phyloP scores from a whole-genome alignment of 1,284 basidiomycete species.

The Schizophyllum commune region DNA sequence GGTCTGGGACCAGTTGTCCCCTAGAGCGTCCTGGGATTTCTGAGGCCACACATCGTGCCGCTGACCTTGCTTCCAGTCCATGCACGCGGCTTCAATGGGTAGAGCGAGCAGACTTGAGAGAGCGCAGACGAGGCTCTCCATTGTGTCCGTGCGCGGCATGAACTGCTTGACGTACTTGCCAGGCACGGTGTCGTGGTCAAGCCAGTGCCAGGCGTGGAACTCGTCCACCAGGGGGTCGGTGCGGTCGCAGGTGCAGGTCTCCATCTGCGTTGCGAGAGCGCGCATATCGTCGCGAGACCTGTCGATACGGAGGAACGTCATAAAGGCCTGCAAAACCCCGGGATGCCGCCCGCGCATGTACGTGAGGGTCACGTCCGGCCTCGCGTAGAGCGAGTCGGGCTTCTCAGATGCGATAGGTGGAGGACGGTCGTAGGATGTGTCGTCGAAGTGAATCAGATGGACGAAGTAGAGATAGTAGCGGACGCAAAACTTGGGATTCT shows the following conservation, averaged over 20 bases:
- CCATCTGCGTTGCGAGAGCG: conserved; percentile 7
- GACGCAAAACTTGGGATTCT: conserved; percentile 8
- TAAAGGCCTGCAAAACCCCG: conserved; percentile 1
- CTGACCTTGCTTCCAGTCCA: neutral
- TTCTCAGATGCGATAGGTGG: conserved; percentile 4
- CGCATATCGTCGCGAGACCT: conserved; percentile 8
- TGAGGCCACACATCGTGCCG: conserved; percentile 1
- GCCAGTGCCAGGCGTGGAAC: conserved; percentile 9
- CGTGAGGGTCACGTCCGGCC: neutral
- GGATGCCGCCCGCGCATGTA: neutral
- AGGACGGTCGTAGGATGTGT: conserved; percentile 5
- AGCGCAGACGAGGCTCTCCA: conserved; percentile 6
- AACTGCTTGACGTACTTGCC: conserved; percentile 3
- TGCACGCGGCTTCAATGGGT: neutral
- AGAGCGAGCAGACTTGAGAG: conserved; percentile 4
- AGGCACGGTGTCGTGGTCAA: conserved; percentile 1
- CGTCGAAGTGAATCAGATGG: conserved; percentile 2
- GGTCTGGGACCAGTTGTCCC: conserved; percentile 2
- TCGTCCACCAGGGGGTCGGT: conserved; percentile 5
- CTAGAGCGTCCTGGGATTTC: conserved; percentile 1
- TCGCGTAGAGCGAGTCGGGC: neutral
- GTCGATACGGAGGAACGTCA: conserved; percentile 1
- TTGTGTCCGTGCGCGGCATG: conserved; percentile 2
- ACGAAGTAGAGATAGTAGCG: conserved; percentile 8
- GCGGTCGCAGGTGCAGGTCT: conserved; percentile 9